Conservation (phyloP, 352 stramenopile genomes). For the Globisporangium camurandrum region DNA sequence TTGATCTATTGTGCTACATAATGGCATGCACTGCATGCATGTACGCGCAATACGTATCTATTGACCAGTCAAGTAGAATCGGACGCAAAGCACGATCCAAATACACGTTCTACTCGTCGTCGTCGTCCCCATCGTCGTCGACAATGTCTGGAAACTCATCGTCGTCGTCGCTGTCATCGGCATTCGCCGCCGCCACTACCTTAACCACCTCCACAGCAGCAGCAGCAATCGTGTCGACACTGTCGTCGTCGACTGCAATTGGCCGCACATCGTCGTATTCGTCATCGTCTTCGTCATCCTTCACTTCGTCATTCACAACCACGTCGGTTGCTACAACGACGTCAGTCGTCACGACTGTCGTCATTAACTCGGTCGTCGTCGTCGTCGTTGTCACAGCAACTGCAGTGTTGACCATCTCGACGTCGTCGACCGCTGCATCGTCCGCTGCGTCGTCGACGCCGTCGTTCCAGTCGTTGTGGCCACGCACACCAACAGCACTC, state of each 20-base stretch:
- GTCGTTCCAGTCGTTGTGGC: conserved; percentile 34
- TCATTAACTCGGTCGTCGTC: conserved; percentile 1
- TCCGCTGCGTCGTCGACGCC: conserved; percentile 7
- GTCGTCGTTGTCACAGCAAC: conserved; percentile 14
- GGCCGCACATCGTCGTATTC: conserved; percentile 12
- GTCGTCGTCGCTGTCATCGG: conserved; percentile 35
- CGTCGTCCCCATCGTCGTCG: conserved; percentile 54
- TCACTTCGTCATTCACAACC: conserved; percentile 48
- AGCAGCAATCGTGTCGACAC: background rate
- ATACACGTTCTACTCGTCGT: conserved; percentile 45
- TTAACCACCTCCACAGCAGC: background rate
- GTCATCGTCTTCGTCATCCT: conserved; percentile 14
- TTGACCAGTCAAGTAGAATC: no score
- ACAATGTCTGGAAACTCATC: conserved; percentile 84
- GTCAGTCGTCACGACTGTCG: conserved; percentile 17
- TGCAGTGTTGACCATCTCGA: conserved; percentile 17
- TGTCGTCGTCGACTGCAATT: background rate
- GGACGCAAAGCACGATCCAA: no score
- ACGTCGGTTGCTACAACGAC: conserved; percentile 62
- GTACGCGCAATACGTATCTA: no score
- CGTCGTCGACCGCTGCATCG: conserved; percentile 11
- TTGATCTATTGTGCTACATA: no score
- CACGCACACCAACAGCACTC: conserved; percentile 13
- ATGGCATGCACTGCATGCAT: no score
- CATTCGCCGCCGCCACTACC: background rate